Evolutionary conservation across 805 yeast species (phyloP).

Genomic region (Barnettozyma wickerhamii): DNA sequence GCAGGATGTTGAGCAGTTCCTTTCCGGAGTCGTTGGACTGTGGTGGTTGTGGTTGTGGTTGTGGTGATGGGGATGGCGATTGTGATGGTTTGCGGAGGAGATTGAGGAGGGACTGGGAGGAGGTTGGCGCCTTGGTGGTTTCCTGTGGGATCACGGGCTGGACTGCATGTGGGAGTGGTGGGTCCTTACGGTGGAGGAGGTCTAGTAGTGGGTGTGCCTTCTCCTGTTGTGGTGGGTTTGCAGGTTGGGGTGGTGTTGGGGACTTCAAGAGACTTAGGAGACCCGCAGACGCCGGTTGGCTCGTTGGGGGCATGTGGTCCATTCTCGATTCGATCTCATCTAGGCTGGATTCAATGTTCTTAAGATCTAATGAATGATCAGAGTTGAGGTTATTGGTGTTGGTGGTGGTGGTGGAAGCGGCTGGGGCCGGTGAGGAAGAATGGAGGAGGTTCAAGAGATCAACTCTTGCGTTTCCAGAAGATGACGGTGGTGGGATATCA

Average conservation of each 20-base stretch:
- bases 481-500: background rate
- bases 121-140: too few relatives aligned
- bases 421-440: background rate
- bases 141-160: background rate
- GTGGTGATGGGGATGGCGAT: constrained; percentile 1
- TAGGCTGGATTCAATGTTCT: background rate
- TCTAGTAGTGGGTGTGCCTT: constrained; percentile 5
- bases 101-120: background rate
- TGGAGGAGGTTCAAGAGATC: constrained; percentile 8
- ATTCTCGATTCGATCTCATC: constrained; percentile 9
- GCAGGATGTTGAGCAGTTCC: constrained; percentile 14
- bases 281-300: background rate
- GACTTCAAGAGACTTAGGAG: constrained; percentile 4
- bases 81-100: constrained; percentile 3
- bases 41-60: constrained; percentile 5
- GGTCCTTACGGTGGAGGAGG: background rate
- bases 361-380: constrained; percentile 1
- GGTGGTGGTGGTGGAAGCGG: background rate
- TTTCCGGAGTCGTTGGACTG: constrained; percentile 1
- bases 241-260: background rate
- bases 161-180: constrained; percentile 3
- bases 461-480: constrained; percentile 1
- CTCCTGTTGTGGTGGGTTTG: background rate
- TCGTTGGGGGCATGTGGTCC: background rate
- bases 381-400: background rate